phyloP scores from a whole-genome alignment of 441 rosid genomes.

The Raphanus hybrid region DNA sequence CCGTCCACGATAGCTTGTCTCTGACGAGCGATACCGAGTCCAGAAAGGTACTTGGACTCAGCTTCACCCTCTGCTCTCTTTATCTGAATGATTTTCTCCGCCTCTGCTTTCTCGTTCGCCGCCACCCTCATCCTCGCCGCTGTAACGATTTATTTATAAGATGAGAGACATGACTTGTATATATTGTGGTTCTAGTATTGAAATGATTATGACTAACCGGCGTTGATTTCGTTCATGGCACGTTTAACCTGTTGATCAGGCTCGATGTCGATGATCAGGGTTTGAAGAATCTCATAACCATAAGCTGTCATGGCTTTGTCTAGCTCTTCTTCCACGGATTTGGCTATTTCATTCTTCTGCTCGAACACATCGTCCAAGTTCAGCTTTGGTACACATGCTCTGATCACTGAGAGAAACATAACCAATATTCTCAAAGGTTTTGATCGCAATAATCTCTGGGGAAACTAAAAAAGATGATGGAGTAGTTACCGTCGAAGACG shows the following conservation, averaged over 20 bases:
- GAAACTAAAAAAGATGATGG: background rate
- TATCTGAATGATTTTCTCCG: constrained; percentile 70
- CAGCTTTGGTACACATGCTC: constrained; percentile 72
- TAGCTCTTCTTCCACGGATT: constrained; percentile 65
- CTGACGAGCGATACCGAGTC: constrained; percentile 59
- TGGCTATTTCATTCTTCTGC: constrained; percentile 72
- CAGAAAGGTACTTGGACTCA: constrained; percentile 60
- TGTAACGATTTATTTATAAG: too few species aligned
- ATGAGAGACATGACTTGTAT: background rate
- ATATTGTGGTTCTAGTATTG: background rate
- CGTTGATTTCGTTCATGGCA: constrained; percentile 74
- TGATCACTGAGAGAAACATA: constrained; percentile 48
- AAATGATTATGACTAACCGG: constrained; percentile 43
- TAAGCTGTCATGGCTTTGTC: constrained; percentile 78
- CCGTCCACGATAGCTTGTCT: constrained; percentile 64
- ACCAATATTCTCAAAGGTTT: constrained; percentile 7
- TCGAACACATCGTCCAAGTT: constrained; percentile 62
- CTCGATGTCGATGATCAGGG: constrained; percentile 61
- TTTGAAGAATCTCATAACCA: constrained; percentile 69
- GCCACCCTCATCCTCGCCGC: constrained; percentile 74
- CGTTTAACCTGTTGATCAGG: constrained; percentile 63
- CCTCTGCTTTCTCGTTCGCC: constrained; percentile 73
- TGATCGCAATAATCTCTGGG: background rate
- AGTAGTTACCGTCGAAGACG: constrained; percentile 65
- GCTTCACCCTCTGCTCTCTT: constrained; percentile 81